These are phyloP conservation scores for Dryas alaskensis DNA, from an alignment of 306 rosid species.

Conservation along the genomic window DNA sequence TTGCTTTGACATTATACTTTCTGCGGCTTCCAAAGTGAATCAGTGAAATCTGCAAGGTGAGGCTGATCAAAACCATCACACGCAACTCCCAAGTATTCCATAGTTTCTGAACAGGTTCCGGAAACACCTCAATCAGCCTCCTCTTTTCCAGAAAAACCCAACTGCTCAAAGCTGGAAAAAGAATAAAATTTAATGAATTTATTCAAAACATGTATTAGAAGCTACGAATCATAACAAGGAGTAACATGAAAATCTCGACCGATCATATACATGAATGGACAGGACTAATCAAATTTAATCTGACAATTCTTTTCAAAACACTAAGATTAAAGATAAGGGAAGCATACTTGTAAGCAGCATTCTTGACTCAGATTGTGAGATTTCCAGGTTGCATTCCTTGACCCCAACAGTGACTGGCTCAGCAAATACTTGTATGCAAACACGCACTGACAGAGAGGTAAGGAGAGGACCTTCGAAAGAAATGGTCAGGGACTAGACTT, in stretches of 20 bases:
- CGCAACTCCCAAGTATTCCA: slow-evolving; percentile 33
- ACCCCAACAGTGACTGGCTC: too few species aligned
- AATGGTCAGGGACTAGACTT: too few species aligned
- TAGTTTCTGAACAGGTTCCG: background rate
- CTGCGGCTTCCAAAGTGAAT: slow-evolving; percentile 30
- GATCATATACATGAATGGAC: background rate
- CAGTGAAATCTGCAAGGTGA: slow-evolving; percentile 24
- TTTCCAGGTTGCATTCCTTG: too few species aligned
- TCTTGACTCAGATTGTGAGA: background rate
- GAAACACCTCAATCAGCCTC: slow-evolving; percentile 2
- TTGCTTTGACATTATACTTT: slow-evolving; percentile 1
- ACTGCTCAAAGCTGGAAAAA: slow-evolving; percentile 13
- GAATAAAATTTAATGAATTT: background rate
- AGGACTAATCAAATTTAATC: background rate
- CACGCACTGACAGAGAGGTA: too few species aligned
- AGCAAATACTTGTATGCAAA: too few species aligned
- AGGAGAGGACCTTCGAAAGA: too few species aligned
- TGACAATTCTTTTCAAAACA: background rate
- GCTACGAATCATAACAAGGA: background rate
- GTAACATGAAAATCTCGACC: background rate
- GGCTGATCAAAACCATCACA: slow-evolving; percentile 22
- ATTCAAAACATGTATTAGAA: background rate
- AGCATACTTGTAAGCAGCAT: background rate
- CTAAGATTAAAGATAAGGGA: background rate
- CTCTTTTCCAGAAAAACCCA: slow-evolving; percentile 18